These are phyloP conservation scores for Liquidambar formosana DNA, from an alignment of 164 flowering plant genomes.

Conservation along the genomic window DNA sequence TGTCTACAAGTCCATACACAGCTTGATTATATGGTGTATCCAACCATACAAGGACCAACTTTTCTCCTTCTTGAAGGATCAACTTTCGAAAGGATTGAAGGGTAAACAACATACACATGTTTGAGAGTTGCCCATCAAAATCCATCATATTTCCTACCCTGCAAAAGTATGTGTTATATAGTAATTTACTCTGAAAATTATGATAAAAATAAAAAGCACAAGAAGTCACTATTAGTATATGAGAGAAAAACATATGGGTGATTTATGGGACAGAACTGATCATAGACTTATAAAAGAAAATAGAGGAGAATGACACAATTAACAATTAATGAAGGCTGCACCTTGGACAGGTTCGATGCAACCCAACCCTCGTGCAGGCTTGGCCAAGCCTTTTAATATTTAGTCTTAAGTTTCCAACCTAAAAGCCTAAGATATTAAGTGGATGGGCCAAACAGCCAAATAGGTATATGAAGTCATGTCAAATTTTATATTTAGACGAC, in stretches of 20 bases:
- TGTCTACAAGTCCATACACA: slow-evolving; percentile 95
- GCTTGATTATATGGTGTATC: slow-evolving; percentile 96
- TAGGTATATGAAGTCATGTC: too few relatives aligned
- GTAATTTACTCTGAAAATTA: not conserved
- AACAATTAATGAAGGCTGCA: not conserved
- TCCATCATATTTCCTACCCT: slow-evolving; percentile 50
- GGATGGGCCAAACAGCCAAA: too few relatives aligned
- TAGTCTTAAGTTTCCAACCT: too few relatives aligned
- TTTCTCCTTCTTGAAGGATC: slow-evolving; percentile 97
- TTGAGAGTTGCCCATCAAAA: slow-evolving; percentile 60
- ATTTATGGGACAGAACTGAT: too few relatives aligned
- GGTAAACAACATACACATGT: slow-evolving; percentile 76
- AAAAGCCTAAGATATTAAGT: too few relatives aligned
- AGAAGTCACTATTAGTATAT: not conserved
- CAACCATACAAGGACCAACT: slow-evolving; percentile 83
- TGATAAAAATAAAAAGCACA: slow-evolving; percentile 1
- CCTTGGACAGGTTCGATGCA: not conserved
- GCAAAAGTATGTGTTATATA: slow-evolving; percentile 15
- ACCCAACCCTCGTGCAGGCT: not conserved
- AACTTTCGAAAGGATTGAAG: slow-evolving; percentile 78
- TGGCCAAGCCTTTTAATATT: too few relatives aligned
- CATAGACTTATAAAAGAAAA: not conserved
- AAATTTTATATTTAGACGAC: too few relatives aligned
- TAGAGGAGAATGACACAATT: not conserved
- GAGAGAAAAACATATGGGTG: not conserved